These are phyloP conservation scores for Phytophthora cryptogea DNA, from an alignment of 352 stramenopile genomes.

Conservation along the genomic window DNA sequence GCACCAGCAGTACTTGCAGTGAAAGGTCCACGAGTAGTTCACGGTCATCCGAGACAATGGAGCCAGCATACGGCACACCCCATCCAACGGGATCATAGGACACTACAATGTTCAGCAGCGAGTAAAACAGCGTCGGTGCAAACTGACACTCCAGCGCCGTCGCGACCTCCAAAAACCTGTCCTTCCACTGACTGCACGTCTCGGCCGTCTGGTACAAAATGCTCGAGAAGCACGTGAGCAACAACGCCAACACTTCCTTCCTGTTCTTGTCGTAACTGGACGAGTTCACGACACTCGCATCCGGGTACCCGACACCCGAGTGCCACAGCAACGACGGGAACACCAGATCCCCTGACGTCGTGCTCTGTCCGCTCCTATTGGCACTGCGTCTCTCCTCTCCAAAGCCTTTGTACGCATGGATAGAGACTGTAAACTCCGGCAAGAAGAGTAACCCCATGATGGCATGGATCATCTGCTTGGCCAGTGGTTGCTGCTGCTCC, in stretches of 20 bases:
- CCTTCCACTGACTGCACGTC: conserved; percentile 91
- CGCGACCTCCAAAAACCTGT: conserved; percentile 92
- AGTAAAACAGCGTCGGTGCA: conserved; percentile 95
- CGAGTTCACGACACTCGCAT: conserved; percentile 72
- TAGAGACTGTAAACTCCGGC: conserved; percentile 86
- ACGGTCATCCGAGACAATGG: conserved; percentile 90
- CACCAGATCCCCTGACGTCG: conserved; percentile 46
- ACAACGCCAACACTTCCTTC: conserved; percentile 94
- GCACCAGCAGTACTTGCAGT: conserved; percentile 93
- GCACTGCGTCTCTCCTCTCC: conserved; percentile 75
- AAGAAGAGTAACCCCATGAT: conserved; percentile 89
- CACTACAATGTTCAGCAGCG: conserved; percentile 95
- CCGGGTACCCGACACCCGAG: conserved; percentile 77
- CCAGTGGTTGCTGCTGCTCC: conserved; percentile 51
- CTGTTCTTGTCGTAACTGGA: conserved; percentile 93
- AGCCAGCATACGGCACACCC: conserved; percentile 88
- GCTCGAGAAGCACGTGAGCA: conserved; percentile 95
- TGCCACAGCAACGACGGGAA: conserved; percentile 85
- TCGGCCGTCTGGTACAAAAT: conserved; percentile 94
- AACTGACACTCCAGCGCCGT: conserved; percentile 92
- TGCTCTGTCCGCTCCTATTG: conserved; percentile 48
- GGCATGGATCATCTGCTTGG: conserved; percentile 79
- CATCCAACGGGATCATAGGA: conserved; percentile 93
- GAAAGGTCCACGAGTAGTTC: conserved; percentile 92
- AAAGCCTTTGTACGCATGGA: conserved; percentile 83